Evolutionary conservation across 1,284 basidiomycete species (phyloP).

Genomic region (Pseudozyma flocculosa): DNA sequence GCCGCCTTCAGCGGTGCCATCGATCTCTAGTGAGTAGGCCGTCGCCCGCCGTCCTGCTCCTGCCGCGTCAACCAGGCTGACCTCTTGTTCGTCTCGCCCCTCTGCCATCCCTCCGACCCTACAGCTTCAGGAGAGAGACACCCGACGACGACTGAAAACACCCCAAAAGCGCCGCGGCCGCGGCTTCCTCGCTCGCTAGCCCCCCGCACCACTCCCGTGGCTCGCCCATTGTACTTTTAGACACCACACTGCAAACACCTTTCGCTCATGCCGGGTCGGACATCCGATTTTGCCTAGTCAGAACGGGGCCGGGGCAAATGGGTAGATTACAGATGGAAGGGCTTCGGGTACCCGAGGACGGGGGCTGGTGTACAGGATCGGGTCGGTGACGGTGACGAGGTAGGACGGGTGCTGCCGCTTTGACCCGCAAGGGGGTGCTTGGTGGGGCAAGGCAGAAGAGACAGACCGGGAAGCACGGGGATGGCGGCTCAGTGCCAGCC

Average conservation of each 20-base stretch:
- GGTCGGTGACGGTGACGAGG: too few relatives aligned
- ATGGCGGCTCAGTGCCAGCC: constrained; percentile 1
- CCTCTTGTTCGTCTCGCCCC: not conserved
- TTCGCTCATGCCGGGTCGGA: too few relatives aligned
- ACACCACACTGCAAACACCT: not conserved
- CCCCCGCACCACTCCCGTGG: not conserved
- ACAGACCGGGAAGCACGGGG: too few relatives aligned
- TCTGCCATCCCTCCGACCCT: not conserved
- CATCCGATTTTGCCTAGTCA: too few relatives aligned
- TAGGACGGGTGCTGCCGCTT: too few relatives aligned
- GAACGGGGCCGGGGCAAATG: too few relatives aligned
- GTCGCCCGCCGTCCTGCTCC: not conserved
- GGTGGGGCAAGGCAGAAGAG: too few relatives aligned
- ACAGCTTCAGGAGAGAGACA: constrained; percentile 42
- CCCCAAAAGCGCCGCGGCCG: not conserved
- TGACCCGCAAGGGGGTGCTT: too few relatives aligned
- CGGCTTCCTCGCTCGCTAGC: not conserved
- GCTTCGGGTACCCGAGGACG: too few relatives aligned
- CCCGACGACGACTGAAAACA: constrained; percentile 35
- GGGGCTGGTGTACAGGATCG: too few relatives aligned
- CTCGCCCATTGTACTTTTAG: constrained; percentile 10
- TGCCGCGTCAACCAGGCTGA: not conserved
- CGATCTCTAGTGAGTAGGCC: constrained; percentile 45
- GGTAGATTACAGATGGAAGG: too few relatives aligned
- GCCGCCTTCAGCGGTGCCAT: constrained; percentile 56